Percentiles rank a stretch among this genome's conserved stretches.
Conservation (phyloP, 331 rosid species). For the Rosa hybrid region DNA sequence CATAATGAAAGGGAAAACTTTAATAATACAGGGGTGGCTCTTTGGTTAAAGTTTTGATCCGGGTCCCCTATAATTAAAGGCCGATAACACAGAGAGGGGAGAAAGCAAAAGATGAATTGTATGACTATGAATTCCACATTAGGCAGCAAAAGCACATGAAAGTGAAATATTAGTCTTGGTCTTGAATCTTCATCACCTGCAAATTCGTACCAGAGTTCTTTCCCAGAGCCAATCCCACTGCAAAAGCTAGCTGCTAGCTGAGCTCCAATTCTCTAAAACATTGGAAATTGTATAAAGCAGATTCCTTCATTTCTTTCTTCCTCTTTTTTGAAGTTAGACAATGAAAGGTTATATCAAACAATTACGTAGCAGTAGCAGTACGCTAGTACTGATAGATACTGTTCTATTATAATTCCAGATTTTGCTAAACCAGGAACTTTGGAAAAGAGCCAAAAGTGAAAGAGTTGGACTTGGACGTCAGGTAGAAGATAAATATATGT, state of each 20-base stretch:
- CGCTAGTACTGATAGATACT: background rate
- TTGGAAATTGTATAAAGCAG: constrained; percentile 18
- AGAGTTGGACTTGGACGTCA: background rate
- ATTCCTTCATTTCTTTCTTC: background rate
- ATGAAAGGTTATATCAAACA: background rate
- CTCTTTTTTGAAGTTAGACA: background rate
- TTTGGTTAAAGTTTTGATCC: background rate
- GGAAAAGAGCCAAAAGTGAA: constrained; percentile 10
- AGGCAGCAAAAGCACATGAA: background rate
- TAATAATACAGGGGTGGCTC: background rate
- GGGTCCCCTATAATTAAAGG: constrained; percentile 10
- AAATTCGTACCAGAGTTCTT: background rate
- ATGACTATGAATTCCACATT: constrained; percentile 17
- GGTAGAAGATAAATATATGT: background rate
- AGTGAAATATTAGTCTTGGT: constrained; percentile 10
- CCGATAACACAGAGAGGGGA: background rate
- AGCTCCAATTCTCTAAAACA: background rate
- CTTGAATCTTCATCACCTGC: constrained; percentile 6
- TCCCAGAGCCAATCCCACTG: constrained; percentile 3
- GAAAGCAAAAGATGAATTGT: constrained; percentile 12
- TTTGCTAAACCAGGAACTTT: background rate
- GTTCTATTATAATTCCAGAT: background rate
- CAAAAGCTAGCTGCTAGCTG: constrained; percentile 15
- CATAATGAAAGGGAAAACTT: background rate
- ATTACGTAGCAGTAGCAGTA: background rate